Conservation (phyloP, 768 basidiomycete genomes). For the Lentinula raphanica region DNA sequence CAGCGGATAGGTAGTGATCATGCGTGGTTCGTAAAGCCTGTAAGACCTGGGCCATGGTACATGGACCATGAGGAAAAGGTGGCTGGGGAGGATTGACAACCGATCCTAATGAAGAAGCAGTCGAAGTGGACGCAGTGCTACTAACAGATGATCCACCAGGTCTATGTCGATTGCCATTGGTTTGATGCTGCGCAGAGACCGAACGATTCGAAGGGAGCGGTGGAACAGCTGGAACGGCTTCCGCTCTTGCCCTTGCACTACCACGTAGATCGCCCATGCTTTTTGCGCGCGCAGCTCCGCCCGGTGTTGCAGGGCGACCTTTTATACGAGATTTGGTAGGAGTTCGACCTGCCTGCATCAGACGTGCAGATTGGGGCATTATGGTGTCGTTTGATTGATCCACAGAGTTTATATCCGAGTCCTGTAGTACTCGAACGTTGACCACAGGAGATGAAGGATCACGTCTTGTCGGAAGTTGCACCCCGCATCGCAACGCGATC, state of each 20-base stretch:
- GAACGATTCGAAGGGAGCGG: conserved; percentile 27
- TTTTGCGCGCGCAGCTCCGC: conserved; percentile 37
- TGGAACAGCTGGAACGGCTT: conserved; percentile 27
- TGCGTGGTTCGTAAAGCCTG: conserved; percentile 79
- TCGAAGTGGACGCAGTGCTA: conserved; percentile 69
- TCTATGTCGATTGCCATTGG: conserved; percentile 37
- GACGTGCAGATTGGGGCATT: conserved; percentile 11
- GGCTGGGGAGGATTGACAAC: conserved; percentile 36
- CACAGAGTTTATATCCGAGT: conserved; percentile 5
- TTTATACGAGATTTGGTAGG: conserved; percentile 28
- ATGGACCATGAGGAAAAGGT: conserved; percentile 70
- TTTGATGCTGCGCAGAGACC: conserved; percentile 22
- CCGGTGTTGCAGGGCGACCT: conserved; percentile 20
- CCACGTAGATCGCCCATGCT: conserved; percentile 50
- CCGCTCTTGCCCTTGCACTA: conserved; percentile 23
- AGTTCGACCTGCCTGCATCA: conserved; percentile 24
- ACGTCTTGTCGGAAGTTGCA: conserved; percentile 55
- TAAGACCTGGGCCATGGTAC: conserved; percentile 62
- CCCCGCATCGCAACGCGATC: conserved; percentile 68
- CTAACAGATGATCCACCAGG: conserved; percentile 50
- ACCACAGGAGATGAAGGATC: conserved; percentile 25
- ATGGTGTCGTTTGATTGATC: conserved; percentile 16
- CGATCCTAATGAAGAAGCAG: conserved; percentile 60
- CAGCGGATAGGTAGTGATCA: conserved; percentile 86
- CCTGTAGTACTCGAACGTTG: background rate